A percentile compares a stretch with the other conserved stretches of the same genome.
Conservation (phyloP, 257 asterid species). For the Gentiana straminea region DNA sequence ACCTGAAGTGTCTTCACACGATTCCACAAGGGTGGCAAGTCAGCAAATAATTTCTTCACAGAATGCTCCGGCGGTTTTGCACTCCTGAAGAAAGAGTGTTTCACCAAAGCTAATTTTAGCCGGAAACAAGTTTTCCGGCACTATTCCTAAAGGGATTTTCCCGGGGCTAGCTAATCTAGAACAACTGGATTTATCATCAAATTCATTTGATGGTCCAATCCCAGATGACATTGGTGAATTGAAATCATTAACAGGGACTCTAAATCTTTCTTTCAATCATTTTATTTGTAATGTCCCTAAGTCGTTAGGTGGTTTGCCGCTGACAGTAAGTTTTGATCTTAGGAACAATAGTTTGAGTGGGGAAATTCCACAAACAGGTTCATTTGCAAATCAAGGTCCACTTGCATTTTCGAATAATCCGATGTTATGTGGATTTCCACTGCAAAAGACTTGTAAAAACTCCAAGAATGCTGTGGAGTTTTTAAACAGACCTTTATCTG, state of each 20-base stretch:
- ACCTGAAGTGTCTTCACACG: conserved; percentile 98
- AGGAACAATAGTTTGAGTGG: conserved; percentile 67
- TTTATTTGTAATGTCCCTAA: conserved; percentile 63
- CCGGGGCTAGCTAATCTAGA: conserved; percentile 22
- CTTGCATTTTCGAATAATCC: conserved; percentile 81
- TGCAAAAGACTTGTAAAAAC: conserved; percentile 56
- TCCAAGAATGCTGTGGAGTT: conserved; percentile 17
- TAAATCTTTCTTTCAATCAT: conserved; percentile 72
- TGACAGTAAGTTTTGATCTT: conserved; percentile 83
- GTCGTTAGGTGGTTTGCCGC: conserved; percentile 58
- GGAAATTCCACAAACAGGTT: conserved; percentile 89
- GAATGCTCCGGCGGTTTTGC: conserved; percentile 90
- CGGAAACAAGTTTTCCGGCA: too few species aligned
- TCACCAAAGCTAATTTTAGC: conserved; percentile 26
- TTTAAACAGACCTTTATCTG: too few species aligned
- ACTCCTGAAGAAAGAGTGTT: conserved; percentile 84
- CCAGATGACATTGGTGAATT: conserved; percentile 70
- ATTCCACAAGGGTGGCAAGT: conserved; percentile 85
- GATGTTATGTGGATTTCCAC: conserved; percentile 80
- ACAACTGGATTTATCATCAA: conserved; percentile 70
- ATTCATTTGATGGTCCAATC: conserved; percentile 2
- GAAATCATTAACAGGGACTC: conserved; percentile 68
- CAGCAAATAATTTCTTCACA: conserved; percentile 70
- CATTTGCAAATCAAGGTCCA: conserved; percentile 90
- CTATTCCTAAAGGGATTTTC: too few species aligned